phyloP scores from a whole-genome alignment of 768 basidiomycete species.

The Lactarius evosmus region DNA sequence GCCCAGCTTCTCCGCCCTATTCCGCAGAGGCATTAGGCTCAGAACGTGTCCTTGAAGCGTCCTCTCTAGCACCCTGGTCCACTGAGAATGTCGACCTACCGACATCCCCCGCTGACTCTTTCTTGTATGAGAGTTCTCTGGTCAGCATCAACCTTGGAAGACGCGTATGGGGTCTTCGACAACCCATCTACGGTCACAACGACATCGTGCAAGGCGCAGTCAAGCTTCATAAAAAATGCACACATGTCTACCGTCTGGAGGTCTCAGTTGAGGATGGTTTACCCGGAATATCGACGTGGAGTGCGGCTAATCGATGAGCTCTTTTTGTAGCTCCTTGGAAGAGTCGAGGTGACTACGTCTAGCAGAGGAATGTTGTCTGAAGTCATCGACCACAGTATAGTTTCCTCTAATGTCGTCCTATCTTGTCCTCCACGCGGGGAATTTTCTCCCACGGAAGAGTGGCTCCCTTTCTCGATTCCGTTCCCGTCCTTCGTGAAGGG shows the following conservation, averaged over 20 bases:
- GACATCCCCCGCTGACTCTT: conserved; percentile 7
- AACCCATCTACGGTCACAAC: conserved; percentile 44
- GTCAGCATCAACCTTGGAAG: conserved; percentile 42
- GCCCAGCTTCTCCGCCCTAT: conserved; percentile 16
- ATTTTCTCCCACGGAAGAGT: conserved; percentile 21
- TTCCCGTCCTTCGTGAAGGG: conserved; percentile 39
- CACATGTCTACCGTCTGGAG: conserved; percentile 39
- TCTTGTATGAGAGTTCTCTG: conserved; percentile 39
- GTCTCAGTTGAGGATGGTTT: conserved; percentile 36
- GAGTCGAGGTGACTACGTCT: conserved; percentile 35
- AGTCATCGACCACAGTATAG: conserved; percentile 12
- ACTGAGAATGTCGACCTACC: not conserved
- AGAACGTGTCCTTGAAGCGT: conserved; percentile 2
- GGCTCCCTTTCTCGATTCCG: conserved; percentile 37
- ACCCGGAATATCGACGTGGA: not conserved
- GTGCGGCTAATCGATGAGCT: conserved; percentile 5
- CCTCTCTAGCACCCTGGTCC: not conserved
- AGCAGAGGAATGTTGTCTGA: conserved; percentile 32
- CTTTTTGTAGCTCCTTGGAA: conserved; percentile 38
- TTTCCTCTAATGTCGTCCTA: conserved; percentile 10
- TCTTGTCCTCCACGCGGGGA: conserved; percentile 12
- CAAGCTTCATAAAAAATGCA: conserved; percentile 36
- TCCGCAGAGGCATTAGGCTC: conserved; percentile 5
- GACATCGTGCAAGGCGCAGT: conserved; percentile 42
- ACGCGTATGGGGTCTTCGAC: conserved; percentile 38